A percentile compares a stretch with the other conserved stretches of the same genome.
These are phyloP conservation scores for Marsdenia floribunda DNA, from an alignment of 257 asterid species.

Conservation along the genomic window DNA sequence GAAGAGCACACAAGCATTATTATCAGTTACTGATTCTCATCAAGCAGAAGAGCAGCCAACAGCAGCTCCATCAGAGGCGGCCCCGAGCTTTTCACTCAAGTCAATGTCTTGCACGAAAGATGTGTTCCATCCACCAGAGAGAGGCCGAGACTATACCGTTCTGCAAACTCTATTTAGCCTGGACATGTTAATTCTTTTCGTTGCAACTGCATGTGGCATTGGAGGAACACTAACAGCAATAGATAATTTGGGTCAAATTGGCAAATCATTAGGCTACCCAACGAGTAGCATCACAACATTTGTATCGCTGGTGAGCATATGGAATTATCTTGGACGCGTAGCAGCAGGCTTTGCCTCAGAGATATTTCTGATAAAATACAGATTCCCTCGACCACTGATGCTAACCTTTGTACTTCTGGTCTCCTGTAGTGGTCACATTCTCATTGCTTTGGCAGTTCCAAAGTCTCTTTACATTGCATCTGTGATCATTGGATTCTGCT, in stretches of 20 bases:
- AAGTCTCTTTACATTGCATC: slow-evolving; percentile 32
- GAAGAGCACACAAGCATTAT: slow-evolving; percentile 7
- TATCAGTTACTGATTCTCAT: not conserved
- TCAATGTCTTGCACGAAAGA: slow-evolving; percentile 16
- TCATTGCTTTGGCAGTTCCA: slow-evolving; percentile 26
- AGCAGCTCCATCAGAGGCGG: slow-evolving; percentile 1
- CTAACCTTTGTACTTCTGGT: slow-evolving; percentile 30
- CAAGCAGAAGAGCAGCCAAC: not conserved
- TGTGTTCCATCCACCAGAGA: slow-evolving; percentile 27
- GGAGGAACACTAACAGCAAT: slow-evolving; percentile 38
- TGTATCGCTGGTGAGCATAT: slow-evolving; percentile 35
- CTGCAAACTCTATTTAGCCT: slow-evolving; percentile 34
- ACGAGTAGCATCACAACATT: slow-evolving; percentile 28
- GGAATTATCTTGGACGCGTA: slow-evolving; percentile 37
- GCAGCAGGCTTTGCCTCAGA: slow-evolving; percentile 29
- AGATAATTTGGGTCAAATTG: slow-evolving; percentile 36
- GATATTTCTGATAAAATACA: slow-evolving; percentile 26
- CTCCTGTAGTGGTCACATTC: slow-evolving; percentile 28
- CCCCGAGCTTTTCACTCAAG: no score
- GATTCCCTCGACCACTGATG: slow-evolving; percentile 34
- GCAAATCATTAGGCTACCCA: slow-evolving; percentile 28
- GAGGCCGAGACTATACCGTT: slow-evolving; percentile 32
- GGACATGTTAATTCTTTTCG: slow-evolving; percentile 31
- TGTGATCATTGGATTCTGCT: slow-evolving; percentile 31
- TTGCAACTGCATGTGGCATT: slow-evolving; percentile 28